phyloP scores from a whole-genome alignment of 305 asterid genomes.

The Fraxinus ornus region DNA sequence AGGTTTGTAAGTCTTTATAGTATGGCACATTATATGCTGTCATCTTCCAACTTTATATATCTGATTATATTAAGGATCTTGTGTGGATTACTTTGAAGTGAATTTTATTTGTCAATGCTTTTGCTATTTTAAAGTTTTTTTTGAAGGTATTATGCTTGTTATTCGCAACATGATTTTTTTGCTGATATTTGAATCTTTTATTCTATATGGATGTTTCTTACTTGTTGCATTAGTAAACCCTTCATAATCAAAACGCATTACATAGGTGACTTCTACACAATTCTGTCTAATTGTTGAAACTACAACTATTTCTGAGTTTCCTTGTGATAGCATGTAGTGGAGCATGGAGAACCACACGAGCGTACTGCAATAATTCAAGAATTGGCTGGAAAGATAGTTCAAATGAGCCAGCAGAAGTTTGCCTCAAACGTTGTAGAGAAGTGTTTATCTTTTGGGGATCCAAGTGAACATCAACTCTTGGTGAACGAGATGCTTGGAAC shows the following conservation, averaged over 20 bases:
- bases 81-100: background rate
- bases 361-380: slow-evolving; percentile 56
- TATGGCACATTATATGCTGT: background rate
- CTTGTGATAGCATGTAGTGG: slow-evolving; percentile 50
- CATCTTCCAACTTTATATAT: background rate
- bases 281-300: background rate
- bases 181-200: background rate
- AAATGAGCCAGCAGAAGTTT: slow-evolving; percentile 69
- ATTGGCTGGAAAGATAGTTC: slow-evolving; percentile 61
- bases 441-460: slow-evolving; percentile 54
- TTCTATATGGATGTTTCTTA: background rate
- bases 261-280: background rate
- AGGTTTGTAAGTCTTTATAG: slow-evolving; percentile 40
- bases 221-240: background rate
- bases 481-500: slow-evolving; percentile 70
- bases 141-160: background rate
- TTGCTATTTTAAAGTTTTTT: background rate
- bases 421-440: slow-evolving; percentile 65
- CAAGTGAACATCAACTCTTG: slow-evolving; percentile 48
- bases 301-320: background rate
- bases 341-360: slow-evolving; percentile 63
- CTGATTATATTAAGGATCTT: background rate
- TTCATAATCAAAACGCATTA: background rate
- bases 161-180: background rate
- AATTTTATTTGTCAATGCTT: background rate